A percentile compares a stretch with the other conserved stretches of the same genome.
These are phyloP conservation scores for Penicillium verrucosum DNA, from an alignment of 2,329 filamentous ascomycete genomes.

Conservation along the genomic window DNA sequence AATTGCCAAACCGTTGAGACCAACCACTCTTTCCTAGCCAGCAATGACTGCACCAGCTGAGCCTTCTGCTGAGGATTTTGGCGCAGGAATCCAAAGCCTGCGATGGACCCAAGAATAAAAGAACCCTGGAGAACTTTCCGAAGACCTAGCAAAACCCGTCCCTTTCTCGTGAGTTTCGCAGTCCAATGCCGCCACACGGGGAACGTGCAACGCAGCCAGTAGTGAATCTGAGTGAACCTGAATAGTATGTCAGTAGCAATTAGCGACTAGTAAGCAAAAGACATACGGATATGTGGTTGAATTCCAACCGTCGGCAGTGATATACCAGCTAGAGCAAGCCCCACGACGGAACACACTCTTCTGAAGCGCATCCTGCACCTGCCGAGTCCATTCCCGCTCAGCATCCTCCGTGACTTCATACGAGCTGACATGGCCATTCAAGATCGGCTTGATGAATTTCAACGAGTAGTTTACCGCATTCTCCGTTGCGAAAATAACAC, in stretches of 20 bases:
- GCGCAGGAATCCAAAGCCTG: slow-evolving; percentile 16
- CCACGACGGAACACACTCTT: slow-evolving; percentile 49
- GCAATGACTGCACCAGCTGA: slow-evolving; percentile 10
- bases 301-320: slow-evolving; percentile 49
- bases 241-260: slow-evolving; percentile 10
- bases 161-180: slow-evolving; percentile 50
- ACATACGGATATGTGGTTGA: slow-evolving; percentile 47
- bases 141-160: slow-evolving; percentile 34
- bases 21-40: slow-evolving; percentile 12
- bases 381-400: slow-evolving; percentile 46
- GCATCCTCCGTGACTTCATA: slow-evolving; percentile 51
- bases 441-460: slow-evolving; percentile 56
- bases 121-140: slow-evolving; percentile 19
- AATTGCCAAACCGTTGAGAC: slow-evolving; percentile 5
- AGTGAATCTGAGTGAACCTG: slow-evolving; percentile 52
- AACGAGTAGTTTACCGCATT: slow-evolving; percentile 61
- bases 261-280: background rate
- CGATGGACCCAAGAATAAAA: slow-evolving; percentile 17
- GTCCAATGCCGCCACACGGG: slow-evolving; percentile 56
- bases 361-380: slow-evolving; percentile 48
- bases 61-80: slow-evolving; percentile 10
- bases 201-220: slow-evolving; percentile 50
- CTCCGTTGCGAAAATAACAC: slow-evolving; percentile 58
- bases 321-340: slow-evolving; percentile 52
- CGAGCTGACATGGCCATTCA: slow-evolving; percentile 45